Evolutionary conservation across 371 early-diverging fungal species (phyloP), one percentile per base, ranked within the genome.

Genomic region (Actinomortierella wolfii): DNA sequence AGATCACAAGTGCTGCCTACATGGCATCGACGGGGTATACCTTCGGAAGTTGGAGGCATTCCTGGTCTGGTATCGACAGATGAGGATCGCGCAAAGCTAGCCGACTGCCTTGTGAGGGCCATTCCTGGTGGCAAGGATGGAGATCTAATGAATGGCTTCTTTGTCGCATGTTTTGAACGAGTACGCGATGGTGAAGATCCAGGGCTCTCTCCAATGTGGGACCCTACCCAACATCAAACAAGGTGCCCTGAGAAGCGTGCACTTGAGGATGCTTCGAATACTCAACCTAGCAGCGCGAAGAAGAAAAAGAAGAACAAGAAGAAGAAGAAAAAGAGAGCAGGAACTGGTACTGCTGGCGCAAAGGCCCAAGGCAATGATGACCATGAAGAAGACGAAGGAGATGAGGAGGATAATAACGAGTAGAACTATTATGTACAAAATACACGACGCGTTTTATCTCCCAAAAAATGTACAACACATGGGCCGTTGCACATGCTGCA

Each of bases 81-180:
- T 26, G 67, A 67, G 51, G 78, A 63, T 56, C 67, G 53, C 24
- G 60, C 60, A 17, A 67, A 68, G 56, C 60, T 76, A 29, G 88
- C 92, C 0, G 81, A 87, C 14, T 70, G 79, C 28, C 58, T 93
- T 11, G 82, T 94, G 18, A 85, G 94, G 8, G 83, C 91, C 2
- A 68, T 81, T 54, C 92, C 94, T 2, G 68, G 79, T 0, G 74
- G 74, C 26, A 53, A 56, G 1, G 80, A 81, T 20, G 81, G 88
- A 44, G 89, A 90, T 67, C 75, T 82, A 48, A 93, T 89, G 47
- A 92, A 92, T 59, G 94, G 94, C 0, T 94, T 94, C 65, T 94
- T 94, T 83, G 94, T 94, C 6, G 90, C 94, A 0, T 87, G 88
- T 53, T 93, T 94, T 79, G 80, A 87, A 41, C 81, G 87, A 21